A percentile compares a stretch with the other conserved stretches of the same genome.
phyloP scores from a whole-genome alignment of 108 stramenopile genomes.

The Nitzschia putrida region DNA sequence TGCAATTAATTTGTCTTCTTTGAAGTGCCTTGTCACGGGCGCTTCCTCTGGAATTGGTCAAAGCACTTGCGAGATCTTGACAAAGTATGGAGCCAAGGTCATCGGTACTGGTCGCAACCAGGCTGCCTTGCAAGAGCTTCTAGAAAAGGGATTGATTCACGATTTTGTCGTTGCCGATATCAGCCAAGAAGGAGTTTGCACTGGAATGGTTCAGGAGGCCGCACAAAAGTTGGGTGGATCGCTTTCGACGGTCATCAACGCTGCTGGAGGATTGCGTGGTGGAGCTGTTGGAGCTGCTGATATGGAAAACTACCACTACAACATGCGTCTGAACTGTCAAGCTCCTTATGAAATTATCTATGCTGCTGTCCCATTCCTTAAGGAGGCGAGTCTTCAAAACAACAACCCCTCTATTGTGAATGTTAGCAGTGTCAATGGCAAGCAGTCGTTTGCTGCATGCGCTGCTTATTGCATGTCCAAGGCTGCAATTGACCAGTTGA shows the following conservation, averaged over 20 bases:
- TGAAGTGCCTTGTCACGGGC: slow-evolving; percentile 57
- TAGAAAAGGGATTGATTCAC: slow-evolving; percentile 31
- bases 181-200: slow-evolving; percentile 35
- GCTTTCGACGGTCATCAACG: slow-evolving; percentile 56
- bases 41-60: slow-evolving; percentile 62
- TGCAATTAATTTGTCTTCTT: slow-evolving; percentile 8
- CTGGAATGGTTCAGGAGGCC: slow-evolving; percentile 46
- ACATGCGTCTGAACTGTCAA: slow-evolving; percentile 57
- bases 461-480: slow-evolving; percentile 66
- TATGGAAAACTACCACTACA: slow-evolving; percentile 51
- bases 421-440: slow-evolving; percentile 69
- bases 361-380: slow-evolving; percentile 58
- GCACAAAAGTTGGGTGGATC: slow-evolving; percentile 38
- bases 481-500: slow-evolving; percentile 67
- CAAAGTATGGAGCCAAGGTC: slow-evolving; percentile 47
- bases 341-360: slow-evolving; percentile 67
- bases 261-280: slow-evolving; percentile 53
- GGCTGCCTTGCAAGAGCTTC: slow-evolving; percentile 32
- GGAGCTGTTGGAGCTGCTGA: slow-evolving; percentile 51
- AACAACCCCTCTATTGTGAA: slow-evolving; percentile 54
- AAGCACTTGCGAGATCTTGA: slow-evolving; percentile 46
- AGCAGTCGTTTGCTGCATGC: slow-evolving; percentile 61
- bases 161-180: slow-evolving; percentile 55
- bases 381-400: slow-evolving; percentile 15
- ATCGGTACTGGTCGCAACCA: slow-evolving; percentile 53